Percentiles rank a stretch among this genome's conserved stretches.
phyloP scores from a whole-genome alignment of 139 green algal genomes.

The Nannochloris sp. region DNA sequence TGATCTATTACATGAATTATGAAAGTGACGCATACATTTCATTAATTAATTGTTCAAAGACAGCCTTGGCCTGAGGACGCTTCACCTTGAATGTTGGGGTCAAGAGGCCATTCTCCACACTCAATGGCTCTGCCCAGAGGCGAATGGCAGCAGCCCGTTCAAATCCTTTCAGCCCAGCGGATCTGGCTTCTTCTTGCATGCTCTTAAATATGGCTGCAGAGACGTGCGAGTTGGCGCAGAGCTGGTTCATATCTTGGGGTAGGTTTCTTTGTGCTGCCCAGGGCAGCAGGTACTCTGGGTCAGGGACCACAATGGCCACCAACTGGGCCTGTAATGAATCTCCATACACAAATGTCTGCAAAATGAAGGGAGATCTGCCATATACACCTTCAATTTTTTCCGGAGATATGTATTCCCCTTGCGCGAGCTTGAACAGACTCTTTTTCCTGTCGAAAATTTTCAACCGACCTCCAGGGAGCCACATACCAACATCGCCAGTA shows the following conservation, averaged over 20 bases:
- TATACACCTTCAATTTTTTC: constrained; percentile 98
- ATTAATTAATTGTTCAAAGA: constrained; percentile 39
- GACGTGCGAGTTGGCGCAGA: constrained; percentile 33
- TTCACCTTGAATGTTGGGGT: constrained; percentile 92
- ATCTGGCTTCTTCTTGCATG: constrained; percentile 72
- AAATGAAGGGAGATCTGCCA: constrained; percentile 55
- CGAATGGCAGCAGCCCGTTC: constrained; percentile 70
- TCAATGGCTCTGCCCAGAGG: constrained; percentile 73
- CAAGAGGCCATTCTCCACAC: constrained; percentile 78
- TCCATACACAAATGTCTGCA: constrained; percentile 84
- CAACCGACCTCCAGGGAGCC: constrained; percentile 68
- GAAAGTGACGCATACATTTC: constrained; percentile 38
- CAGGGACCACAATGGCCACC: constrained; percentile 84
- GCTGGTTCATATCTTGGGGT: constrained; percentile 9
- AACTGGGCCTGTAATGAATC: constrained; percentile 71
- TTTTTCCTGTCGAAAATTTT: constrained; percentile 97
- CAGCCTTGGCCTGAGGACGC: constrained; percentile 50
- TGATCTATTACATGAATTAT: neutral
- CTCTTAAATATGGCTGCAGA: constrained; percentile 48
- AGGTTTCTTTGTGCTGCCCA: constrained; percentile 67
- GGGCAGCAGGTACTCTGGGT: constrained; percentile 80
- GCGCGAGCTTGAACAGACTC: constrained; percentile 93
- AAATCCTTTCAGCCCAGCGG: constrained; percentile 75
- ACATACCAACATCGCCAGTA: constrained; percentile 79
- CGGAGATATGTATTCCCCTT: constrained; percentile 84